Base-by-base conservation (phyloP, 2,329 filamentous ascomycete genomes). In the Fusarium compactum region DNA sequence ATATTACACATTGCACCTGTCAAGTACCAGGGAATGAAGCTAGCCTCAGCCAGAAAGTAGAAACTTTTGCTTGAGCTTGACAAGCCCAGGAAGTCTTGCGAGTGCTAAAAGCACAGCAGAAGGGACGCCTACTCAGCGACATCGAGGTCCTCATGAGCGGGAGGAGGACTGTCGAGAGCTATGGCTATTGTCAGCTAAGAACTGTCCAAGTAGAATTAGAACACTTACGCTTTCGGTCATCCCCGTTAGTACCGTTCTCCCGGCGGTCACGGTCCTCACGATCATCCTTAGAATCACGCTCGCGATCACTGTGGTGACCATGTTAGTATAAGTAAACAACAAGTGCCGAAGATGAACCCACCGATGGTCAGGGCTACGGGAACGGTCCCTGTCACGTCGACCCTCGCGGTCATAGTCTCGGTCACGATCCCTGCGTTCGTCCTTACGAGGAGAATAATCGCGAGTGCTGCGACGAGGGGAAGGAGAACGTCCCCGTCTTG, bases 121-220 rank as follows among this genome's bases (percentile, higher is more conserved):
- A 20, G 43, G 59, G 48, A 52, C 53, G 61, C 65, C 77, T 85
- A 91, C 84, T 98, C 96, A 77, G 95, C 95, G 78, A 96, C 95
- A 81, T 99, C 96, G 79, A 98, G 89, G 79, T 99, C 96, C 80
- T 99, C 96, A 78, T 97, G 94, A 75, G 90, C 91, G 70, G 93
- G 91, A 69, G 93, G 89, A 73, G 93, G 92, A 76, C 92, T 93
- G 74, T 97, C 94, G 76, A 91, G 84, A 78, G 88, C 85, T 85
- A 66, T 38, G 82, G 74, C 58, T 34, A 34, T 38, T 48, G 68
- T 71, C 74, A 76, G 76, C 67, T 72, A 22, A 18, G 18, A 40
- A 18, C 20, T 30, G 9, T 15, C 22, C 27, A 25, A 50, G 15
- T 22, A 55, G 55, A 65, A 11, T 3, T 22, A 22, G 12, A 57